These are phyloP conservation scores for Grosmannia huntii DNA, from an alignment of 2,329 filamentous ascomycete species.

Conservation along the genomic window DNA sequence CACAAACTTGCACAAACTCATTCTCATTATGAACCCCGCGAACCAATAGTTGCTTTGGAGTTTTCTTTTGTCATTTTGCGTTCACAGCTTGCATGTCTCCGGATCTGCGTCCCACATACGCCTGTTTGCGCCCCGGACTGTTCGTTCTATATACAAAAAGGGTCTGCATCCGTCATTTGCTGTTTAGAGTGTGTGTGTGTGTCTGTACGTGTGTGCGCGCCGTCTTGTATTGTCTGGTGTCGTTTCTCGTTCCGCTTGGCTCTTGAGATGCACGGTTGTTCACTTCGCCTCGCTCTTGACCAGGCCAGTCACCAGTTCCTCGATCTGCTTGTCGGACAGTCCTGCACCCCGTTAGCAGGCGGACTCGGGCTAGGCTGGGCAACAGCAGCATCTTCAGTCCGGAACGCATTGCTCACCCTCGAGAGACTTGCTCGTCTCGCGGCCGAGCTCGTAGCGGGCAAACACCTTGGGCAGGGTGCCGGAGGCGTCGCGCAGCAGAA, in stretches of 20 bases:
- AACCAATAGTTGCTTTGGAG: too few relatives aligned
- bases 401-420: conserved; percentile 24
- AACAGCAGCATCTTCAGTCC: neutral
- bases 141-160: neutral
- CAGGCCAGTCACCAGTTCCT: conserved; percentile 41
- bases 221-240: neutral
- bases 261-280: neutral
- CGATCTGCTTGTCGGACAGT: conserved; percentile 47
- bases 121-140: too few relatives aligned
- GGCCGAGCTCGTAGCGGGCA: conserved; percentile 67
- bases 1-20: too few relatives aligned
- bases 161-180: neutral
- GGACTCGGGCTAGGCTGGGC: too few relatives aligned
- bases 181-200: neutral
- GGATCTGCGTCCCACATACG: too few relatives aligned
- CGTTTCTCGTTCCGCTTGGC: neutral
- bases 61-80: too few relatives aligned
- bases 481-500: conserved; percentile 84
- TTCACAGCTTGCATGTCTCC: too few relatives aligned
- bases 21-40: too few relatives aligned
- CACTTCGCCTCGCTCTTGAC: conserved; percentile 29
- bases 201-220: neutral
- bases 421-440: conserved; percentile 43
- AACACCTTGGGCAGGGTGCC: conserved; percentile 78
- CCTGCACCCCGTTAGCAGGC: conserved; percentile 19